These are phyloP conservation scores for Chrysoporthe cubensis DNA, from an alignment of 2,329 filamentous ascomycete genomes.

Conservation along the genomic window DNA sequence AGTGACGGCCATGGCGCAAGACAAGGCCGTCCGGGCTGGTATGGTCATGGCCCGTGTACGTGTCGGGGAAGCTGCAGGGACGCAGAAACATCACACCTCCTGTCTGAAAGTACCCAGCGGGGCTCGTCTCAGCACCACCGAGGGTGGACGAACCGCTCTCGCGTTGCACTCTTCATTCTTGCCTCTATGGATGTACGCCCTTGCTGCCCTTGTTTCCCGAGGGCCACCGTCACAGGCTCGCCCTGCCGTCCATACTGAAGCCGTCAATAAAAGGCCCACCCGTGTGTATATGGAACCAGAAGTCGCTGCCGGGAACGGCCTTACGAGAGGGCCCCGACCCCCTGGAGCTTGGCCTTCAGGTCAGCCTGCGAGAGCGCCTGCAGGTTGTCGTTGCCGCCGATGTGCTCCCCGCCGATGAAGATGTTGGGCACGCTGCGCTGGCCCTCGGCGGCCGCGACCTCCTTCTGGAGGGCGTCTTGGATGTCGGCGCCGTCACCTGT, in stretches of 20 bases:
- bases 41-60: background rate
- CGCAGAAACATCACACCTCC: background rate
- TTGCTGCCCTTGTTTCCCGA: too few relatives aligned
- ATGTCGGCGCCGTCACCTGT: slow-evolving; percentile 81
- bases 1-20: background rate
- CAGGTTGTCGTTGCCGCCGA: slow-evolving; percentile 93
- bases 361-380: slow-evolving; percentile 66
- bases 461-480: slow-evolving; percentile 74
- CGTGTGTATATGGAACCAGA: background rate
- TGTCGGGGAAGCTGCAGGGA: background rate
- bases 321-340: slow-evolving; percentile 50
- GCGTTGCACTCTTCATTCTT: background rate
- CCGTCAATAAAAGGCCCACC: slow-evolving; percentile 19
- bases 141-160: background rate
- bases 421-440: slow-evolving; percentile 95
- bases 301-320: slow-evolving; percentile 22
- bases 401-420: slow-evolving; percentile 88
- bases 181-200: background rate
- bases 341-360: slow-evolving; percentile 53
- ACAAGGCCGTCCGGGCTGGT: too few relatives aligned
- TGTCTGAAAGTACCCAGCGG: background rate
- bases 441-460: slow-evolving; percentile 62
- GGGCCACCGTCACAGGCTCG: slow-evolving; percentile 19
- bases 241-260: slow-evolving; percentile 16
- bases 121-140: background rate